These are phyloP conservation scores for Parmelia sp. DNA, from an alignment of 495 filamentous ascomycete genomes.

Conservation along the genomic window DNA sequence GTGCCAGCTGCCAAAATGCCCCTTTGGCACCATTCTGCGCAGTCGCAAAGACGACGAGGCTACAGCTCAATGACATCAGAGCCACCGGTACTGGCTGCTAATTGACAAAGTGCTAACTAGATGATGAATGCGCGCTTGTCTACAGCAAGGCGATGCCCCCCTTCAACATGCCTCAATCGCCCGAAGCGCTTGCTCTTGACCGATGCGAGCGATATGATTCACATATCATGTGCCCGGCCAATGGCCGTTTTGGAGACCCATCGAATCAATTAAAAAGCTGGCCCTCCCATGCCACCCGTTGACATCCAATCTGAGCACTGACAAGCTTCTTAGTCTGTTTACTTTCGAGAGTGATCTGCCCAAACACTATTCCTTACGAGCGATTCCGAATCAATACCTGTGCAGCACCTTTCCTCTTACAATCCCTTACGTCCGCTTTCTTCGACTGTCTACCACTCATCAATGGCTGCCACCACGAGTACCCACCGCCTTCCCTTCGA, in stretches of 20 bases:
- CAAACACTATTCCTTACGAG: not conserved
- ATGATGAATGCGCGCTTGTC: not conserved
- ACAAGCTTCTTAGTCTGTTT: not conserved
- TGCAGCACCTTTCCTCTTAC: not conserved
- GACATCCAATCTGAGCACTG: not conserved
- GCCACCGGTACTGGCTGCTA: not conserved
- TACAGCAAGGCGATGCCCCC: slow-evolving; percentile 1
- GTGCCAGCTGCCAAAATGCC: not conserved
- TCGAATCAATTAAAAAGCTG: slow-evolving; percentile 4
- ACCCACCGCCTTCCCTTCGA: not conserved
- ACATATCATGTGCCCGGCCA: slow-evolving; percentile 1
- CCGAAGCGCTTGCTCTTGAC: not conserved
- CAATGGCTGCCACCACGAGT: not conserved
- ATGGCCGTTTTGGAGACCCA: not conserved
- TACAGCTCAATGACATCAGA: not conserved
- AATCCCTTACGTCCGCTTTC: not conserved
- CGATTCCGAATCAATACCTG: not conserved
- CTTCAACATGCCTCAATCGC: not conserved
- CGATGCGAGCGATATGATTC: not conserved
- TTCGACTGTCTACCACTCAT: not conserved
- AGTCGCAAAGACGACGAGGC: not conserved
- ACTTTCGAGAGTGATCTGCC: not conserved
- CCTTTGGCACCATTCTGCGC: not conserved
- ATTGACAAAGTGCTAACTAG: not conserved
- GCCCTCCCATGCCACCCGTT: not conserved